Conservation (phyloP, 768 basidiomycete species). For the Tylopilus sp. region DNA sequence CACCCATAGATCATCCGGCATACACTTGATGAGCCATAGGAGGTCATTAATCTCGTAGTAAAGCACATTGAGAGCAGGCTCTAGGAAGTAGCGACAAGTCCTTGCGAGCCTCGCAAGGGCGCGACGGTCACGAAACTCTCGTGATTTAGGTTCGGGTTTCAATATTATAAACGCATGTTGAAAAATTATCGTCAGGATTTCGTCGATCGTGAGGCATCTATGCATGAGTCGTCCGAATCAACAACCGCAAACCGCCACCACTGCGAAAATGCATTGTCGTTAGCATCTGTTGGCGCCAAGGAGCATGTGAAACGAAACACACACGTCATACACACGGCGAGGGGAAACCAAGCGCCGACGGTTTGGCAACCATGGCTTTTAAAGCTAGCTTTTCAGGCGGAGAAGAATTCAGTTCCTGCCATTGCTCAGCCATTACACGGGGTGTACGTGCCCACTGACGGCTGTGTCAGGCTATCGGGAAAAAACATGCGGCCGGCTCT, state of each 20-base stretch:
- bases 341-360: constrained; percentile 11
- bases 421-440: neutral
- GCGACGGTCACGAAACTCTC: constrained; percentile 27
- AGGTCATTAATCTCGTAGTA: constrained; percentile 32
- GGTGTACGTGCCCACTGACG: neutral
- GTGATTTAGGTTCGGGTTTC: constrained; percentile 28
- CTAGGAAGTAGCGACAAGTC: constrained; percentile 29
- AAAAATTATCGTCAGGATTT: constrained; percentile 32
- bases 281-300: neutral
- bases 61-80: constrained; percentile 31
- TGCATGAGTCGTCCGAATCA: constrained; percentile 26
- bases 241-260: constrained; percentile 12
- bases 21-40: constrained; percentile 30
- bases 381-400: constrained; percentile 22
- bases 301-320: constrained; percentile 8
- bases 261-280: constrained; percentile 5
- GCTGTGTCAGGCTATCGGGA: constrained; percentile 13
- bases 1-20: constrained; percentile 32
- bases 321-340: constrained; percentile 25
- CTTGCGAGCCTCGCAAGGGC: constrained; percentile 34
- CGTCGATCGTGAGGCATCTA: constrained; percentile 32
- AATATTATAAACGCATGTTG: constrained; percentile 26
- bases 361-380: neutral
- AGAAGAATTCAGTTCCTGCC: constrained; percentile 12
- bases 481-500: constrained; percentile 19